Percentiles rank a stretch among this genome's conserved stretches.
These are phyloP conservation scores for Tirmania nivea DNA, from an alignment of 495 filamentous ascomycete genomes.

Conservation along the genomic window DNA sequence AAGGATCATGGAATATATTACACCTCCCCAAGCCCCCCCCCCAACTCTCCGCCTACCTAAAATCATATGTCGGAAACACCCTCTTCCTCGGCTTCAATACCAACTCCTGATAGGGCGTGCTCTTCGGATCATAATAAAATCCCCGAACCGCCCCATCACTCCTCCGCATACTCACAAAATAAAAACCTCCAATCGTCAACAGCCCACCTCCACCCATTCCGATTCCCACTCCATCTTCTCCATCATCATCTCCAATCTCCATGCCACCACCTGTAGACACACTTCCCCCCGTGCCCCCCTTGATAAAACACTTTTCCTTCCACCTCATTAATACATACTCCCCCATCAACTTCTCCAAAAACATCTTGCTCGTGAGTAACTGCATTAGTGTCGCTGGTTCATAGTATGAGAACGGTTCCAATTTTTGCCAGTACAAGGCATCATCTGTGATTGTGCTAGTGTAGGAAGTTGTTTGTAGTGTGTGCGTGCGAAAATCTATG, in stretches of 20 bases:
- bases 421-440: slow-evolving; percentile 47
- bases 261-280: slow-evolving; percentile 28
- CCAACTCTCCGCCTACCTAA: slow-evolving; percentile 16
- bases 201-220: slow-evolving; percentile 25
- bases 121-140: slow-evolving; percentile 51
- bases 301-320: slow-evolving; percentile 26
- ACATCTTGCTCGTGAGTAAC: slow-evolving; percentile 30
- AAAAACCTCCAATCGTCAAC: slow-evolving; percentile 56
- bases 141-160: slow-evolving; percentile 42
- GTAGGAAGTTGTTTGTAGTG: slow-evolving; percentile 46
- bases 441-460: slow-evolving; percentile 37
- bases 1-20: too few species aligned
- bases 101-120: slow-evolving; percentile 49
- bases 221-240: slow-evolving; percentile 22
- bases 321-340: slow-evolving; percentile 58
- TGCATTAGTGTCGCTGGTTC: slow-evolving; percentile 36
- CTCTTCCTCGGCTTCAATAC: slow-evolving; percentile 31
- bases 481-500: slow-evolving; percentile 48
- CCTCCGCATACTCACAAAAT: slow-evolving; percentile 45
- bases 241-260: slow-evolving; percentile 33
- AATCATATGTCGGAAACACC: slow-evolving; percentile 25
- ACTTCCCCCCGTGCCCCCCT: slow-evolving; percentile 6
- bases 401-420: slow-evolving; percentile 41
- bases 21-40: too few species aligned
- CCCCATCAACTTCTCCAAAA: slow-evolving; percentile 25